Conservation (phyloP, 2,329 filamentous ascomycete species). For the Fusarium abutilonis region DNA sequence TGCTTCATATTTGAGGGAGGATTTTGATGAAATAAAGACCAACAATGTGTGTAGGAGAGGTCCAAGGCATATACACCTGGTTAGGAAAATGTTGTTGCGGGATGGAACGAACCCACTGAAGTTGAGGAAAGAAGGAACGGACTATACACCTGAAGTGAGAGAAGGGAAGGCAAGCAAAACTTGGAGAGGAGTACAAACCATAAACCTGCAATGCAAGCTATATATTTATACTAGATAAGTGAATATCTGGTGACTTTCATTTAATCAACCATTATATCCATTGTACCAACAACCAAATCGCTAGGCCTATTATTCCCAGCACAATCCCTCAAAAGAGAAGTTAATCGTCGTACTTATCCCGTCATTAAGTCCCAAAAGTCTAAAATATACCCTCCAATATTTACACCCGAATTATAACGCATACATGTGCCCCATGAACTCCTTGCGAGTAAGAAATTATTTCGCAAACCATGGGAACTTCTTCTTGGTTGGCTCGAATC, state of each 20-base stretch:
- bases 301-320: conserved; percentile 9
- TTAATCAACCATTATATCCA: not conserved
- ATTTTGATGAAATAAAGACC: not conserved
- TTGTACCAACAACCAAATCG: conserved; percentile 11
- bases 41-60: not conserved
- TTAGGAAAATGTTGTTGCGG: not conserved
- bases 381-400: conserved; percentile 32
- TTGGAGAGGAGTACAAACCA: too few species aligned
- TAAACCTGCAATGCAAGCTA: too few species aligned
- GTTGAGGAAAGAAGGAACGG: conserved; percentile 2
- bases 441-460: conserved; percentile 45
- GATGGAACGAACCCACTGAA: not conserved
- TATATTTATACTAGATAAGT: too few species aligned
- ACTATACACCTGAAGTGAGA: too few species aligned
- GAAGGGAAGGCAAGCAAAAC: too few species aligned
- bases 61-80: too few species aligned
- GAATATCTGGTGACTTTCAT: not conserved
- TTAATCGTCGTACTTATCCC: conserved; percentile 23
- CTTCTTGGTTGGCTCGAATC: conserved; percentile 65
- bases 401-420: conserved; percentile 20
- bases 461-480: conserved; percentile 74
- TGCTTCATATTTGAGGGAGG: not conserved
- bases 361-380: conserved; percentile 30
- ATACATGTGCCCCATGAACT: conserved; percentile 42
- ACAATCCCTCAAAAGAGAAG: conserved; percentile 12